phyloP scores from a whole-genome alignment of 106 monocot species.

The Amphibolis antarctica region DNA sequence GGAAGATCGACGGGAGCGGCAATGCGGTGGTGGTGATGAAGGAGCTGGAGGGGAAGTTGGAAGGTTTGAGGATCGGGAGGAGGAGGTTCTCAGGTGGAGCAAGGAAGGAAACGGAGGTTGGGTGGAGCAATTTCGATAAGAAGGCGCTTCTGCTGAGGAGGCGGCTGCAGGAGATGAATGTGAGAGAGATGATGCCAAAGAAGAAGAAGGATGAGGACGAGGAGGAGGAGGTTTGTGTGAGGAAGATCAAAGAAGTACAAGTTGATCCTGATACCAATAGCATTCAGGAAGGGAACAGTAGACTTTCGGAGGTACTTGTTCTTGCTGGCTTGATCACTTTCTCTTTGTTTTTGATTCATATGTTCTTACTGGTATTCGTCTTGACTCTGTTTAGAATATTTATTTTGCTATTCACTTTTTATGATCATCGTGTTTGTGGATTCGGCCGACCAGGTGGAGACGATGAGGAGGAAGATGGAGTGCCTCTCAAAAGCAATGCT shows the following conservation, averaged over 20 bases:
- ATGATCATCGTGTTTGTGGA: no score
- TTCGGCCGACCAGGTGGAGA: conserved; percentile 38
- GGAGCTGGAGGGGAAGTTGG: conserved; percentile 37
- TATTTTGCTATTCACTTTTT: no score
- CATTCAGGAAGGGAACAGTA: background rate
- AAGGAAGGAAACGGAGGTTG: background rate
- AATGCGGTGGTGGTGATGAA: conserved; percentile 11
- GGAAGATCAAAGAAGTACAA: conserved; percentile 36
- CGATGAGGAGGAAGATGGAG: conserved; percentile 70
- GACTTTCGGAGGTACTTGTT: conserved; percentile 9
- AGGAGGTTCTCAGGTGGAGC: background rate
- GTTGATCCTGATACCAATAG: conserved; percentile 1
- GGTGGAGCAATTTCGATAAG: conserved; percentile 40
- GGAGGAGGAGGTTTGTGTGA: conserved; percentile 22
- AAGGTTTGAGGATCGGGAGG: conserved; percentile 14
- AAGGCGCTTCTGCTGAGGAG: conserved; percentile 42
- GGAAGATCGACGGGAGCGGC: conserved; percentile 51
- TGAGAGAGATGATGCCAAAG: conserved; percentile 17
- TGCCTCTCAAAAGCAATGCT: conserved; percentile 55
- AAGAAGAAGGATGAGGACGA: conserved; percentile 1
- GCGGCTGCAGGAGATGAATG: conserved; percentile 27
- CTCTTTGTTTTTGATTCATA: background rate
- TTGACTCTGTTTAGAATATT: no score
- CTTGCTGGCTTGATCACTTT: background rate
- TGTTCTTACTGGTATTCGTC: background rate